Percentiles rank a stretch among this genome's conserved stretches.
Evolutionary conservation across 1,284 basidiomycete genomes (phyloP).

Genomic region (Ceratobasidium sp.): DNA sequence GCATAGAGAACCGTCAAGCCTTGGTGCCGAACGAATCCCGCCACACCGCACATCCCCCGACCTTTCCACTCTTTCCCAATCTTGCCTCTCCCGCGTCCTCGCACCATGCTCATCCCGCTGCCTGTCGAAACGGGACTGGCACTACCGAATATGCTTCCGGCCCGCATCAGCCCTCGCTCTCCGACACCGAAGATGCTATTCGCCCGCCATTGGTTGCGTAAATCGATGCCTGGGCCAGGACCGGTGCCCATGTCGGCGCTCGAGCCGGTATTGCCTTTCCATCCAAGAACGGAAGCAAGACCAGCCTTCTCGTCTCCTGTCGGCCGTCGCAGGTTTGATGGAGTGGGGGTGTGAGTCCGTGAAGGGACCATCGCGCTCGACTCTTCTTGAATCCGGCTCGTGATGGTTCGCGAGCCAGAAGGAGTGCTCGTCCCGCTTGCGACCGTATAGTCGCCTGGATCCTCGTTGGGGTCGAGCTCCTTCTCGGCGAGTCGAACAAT

Average conservation of each 20-base stretch:
- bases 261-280: slow-evolving; percentile 57
- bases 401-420: slow-evolving; percentile 1
- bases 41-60: slow-evolving; percentile 32
- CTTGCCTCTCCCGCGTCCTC: slow-evolving; percentile 52
- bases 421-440: slow-evolving; percentile 40
- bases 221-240: slow-evolving; percentile 7
- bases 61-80: slow-evolving; percentile 49
- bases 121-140: too few relatives aligned
- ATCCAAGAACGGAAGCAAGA: slow-evolving; percentile 61
- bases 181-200: slow-evolving; percentile 34
- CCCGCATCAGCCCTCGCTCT: slow-evolving; percentile 6
- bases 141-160: slow-evolving; percentile 25
- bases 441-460: slow-evolving; percentile 50
- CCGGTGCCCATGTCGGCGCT: slow-evolving; percentile 26
- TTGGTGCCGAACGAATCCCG: slow-evolving; percentile 67
- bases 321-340: slow-evolving; percentile 41
- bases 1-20: slow-evolving; percentile 62
- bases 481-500: slow-evolving; percentile 55
- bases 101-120: not conserved
- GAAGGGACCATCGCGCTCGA: not conserved
- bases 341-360: slow-evolving; percentile 43
- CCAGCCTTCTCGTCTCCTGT: slow-evolving; percentile 64
- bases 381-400: slow-evolving; percentile 13
- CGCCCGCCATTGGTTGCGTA: slow-evolving; percentile 24
- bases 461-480: slow-evolving; percentile 43